Percentiles rank a stretch among this genome's conserved stretches.
These are phyloP conservation scores for Ananas comosus DNA, from an alignment of 176 grass and related monocot genomes.

Conservation along the genomic window DNA sequence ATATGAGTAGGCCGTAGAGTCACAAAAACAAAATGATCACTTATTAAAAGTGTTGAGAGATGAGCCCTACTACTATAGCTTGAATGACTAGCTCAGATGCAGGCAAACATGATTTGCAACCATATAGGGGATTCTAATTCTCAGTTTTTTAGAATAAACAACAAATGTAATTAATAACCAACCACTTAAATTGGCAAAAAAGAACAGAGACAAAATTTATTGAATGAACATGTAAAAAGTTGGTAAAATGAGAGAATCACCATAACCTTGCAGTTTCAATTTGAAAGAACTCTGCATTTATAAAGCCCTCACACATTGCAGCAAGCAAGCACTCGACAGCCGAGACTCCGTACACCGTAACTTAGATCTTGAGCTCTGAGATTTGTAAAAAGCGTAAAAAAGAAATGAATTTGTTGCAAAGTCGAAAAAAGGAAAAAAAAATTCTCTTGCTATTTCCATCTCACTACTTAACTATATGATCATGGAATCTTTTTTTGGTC, in stretches of 20 bases:
- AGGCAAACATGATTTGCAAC: too few species aligned
- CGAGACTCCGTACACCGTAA: conserved; percentile 29
- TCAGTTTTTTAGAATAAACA: too few species aligned
- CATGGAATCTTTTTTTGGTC: too few species aligned
- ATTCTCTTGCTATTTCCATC: too few species aligned
- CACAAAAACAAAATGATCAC: conserved; percentile 15
- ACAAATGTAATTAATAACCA: neutral
- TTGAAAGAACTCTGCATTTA: conserved; percentile 73
- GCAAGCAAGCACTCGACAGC: conserved; percentile 67
- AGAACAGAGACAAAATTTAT: neutral
- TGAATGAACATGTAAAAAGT: neutral
- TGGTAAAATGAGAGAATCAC: conserved; percentile 23
- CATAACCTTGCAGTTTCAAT: conserved; percentile 58
- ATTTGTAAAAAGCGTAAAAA: neutral
- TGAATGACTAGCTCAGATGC: too few species aligned
- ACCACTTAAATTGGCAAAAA: neutral
- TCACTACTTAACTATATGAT: too few species aligned
- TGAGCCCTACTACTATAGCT: neutral
- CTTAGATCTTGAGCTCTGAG: conserved; percentile 37
- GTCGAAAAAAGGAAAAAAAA: too few species aligned
- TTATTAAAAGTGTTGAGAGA: conserved; percentile 19
- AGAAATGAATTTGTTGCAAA: too few species aligned
- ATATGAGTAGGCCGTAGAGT: conserved; percentile 12
- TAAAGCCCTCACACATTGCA: conserved; percentile 27
- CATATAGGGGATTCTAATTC: too few species aligned